phyloP scores from a whole-genome alignment of 2,329 filamentous ascomycete species.

The Drechslerella coelobrocha region DNA sequence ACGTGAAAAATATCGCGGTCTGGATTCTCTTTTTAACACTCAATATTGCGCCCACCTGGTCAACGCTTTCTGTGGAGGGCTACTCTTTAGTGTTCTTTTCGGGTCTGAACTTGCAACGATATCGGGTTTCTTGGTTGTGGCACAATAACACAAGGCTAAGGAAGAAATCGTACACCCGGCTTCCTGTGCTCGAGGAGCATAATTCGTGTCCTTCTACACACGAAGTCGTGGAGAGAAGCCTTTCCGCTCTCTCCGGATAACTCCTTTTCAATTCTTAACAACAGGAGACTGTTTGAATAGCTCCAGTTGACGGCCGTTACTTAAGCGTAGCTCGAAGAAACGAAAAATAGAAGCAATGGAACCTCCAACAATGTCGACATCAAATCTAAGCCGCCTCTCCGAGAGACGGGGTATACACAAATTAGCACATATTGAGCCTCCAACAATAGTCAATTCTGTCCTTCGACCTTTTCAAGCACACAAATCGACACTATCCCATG shows the following conservation, averaged over 20 bases:
- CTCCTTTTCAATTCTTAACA: conserved; percentile 19
- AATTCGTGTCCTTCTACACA: conserved; percentile 26
- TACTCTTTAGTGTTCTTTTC: conserved; percentile 12
- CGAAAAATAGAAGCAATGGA: conserved; percentile 35
- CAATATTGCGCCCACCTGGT: conserved; percentile 1
- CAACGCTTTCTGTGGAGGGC: conserved; percentile 26
- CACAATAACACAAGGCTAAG: conserved; percentile 34
- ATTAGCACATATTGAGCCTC: conserved; percentile 49
- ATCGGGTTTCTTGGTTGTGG: conserved; percentile 31
- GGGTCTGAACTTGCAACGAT: conserved; percentile 40
- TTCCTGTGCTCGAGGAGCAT: conserved; percentile 15
- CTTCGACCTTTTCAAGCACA: conserved; percentile 46
- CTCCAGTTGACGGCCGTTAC: conserved; percentile 15
- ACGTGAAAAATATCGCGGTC: conserved; percentile 2
- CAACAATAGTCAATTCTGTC: conserved; percentile 19
- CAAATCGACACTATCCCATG: conserved; percentile 41
- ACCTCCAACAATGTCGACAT: conserved; percentile 36
- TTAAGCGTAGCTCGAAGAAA: conserved; percentile 29
- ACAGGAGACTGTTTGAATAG: conserved; percentile 27
- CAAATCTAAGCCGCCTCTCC: conserved; percentile 42
- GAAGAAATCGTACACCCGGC: conserved; percentile 16
- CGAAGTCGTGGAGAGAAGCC: conserved; percentile 38
- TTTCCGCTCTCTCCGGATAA: conserved; percentile 24
- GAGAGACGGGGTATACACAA: conserved; percentile 49
- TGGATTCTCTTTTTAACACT: conserved; percentile 12